Percentiles rank a stretch among this genome's conserved stretches.
phyloP scores from a whole-genome alignment of 2,329 filamentous ascomycete genomes.

The Fusarium sp. region DNA sequence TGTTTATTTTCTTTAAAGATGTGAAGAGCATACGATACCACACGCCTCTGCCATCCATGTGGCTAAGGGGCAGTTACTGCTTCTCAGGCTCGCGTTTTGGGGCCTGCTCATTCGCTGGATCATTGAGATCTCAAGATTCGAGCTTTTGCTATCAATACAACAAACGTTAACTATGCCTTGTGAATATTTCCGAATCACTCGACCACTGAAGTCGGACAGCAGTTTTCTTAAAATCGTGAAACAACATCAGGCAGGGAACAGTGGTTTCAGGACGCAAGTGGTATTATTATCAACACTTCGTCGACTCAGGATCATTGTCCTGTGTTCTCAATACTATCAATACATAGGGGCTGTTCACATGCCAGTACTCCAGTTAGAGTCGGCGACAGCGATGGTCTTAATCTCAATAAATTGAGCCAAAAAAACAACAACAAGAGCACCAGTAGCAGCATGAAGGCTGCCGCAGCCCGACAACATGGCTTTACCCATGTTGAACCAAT shows the following conservation, averaged over 20 bases:
- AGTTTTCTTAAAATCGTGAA: not conserved
- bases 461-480: not conserved
- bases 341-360: not conserved
- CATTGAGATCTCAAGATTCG: constrained; percentile 12
- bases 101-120: constrained; percentile 17
- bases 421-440: not conserved
- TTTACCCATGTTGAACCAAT: not conserved
- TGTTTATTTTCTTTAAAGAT: constrained; percentile 31
- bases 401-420: not conserved
- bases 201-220: not conserved
- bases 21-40: constrained; percentile 38
- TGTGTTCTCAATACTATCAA: not conserved
- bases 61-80: constrained; percentile 14
- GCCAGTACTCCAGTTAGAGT: not conserved
- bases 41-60: constrained; percentile 5
- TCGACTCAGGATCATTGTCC: not conserved
- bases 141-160: constrained; percentile 32
- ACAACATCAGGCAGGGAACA: not conserved
- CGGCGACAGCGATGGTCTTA: not conserved
- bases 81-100: constrained; percentile 26
- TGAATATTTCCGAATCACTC: not conserved
- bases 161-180: constrained; percentile 11
- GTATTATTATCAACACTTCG: constrained; percentile 1
- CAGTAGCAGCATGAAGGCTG: not conserved
- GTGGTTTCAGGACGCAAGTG: not conserved